These are phyloP conservation scores for Coemansia sp. DNA, from an alignment of 192 early-diverging fungal genomes.

Conservation along the genomic window DNA sequence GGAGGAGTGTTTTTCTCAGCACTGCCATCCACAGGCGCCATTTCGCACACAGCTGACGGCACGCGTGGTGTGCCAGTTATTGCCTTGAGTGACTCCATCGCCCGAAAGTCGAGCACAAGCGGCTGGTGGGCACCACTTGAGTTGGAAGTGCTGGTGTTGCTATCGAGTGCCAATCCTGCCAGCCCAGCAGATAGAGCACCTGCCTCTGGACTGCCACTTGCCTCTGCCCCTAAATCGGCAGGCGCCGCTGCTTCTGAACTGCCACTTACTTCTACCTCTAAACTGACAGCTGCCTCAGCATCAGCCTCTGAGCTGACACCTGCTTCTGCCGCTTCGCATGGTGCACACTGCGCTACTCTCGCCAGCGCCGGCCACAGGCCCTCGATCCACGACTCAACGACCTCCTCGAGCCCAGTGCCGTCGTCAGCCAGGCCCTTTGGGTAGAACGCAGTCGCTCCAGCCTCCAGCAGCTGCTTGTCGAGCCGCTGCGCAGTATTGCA, in stretches of 20 bases:
- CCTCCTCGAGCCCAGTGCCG: slow-evolving; percentile 88
- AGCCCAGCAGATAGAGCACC: neutral
- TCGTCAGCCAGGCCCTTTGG: slow-evolving; percentile 88
- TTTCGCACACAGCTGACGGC: slow-evolving; percentile 27
- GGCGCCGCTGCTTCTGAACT: too few relatives aligned
- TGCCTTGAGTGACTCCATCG: slow-evolving; percentile 35
- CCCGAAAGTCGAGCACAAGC: slow-evolving; percentile 43
- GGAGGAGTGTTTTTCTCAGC: neutral
- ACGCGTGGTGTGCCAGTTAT: slow-evolving; percentile 43
- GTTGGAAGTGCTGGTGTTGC: neutral
- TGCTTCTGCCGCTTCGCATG: neutral
- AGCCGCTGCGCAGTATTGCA: slow-evolving; percentile 83
- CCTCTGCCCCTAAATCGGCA: neutral
- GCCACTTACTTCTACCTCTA: too few relatives aligned
- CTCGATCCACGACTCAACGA: slow-evolving; percentile 92
- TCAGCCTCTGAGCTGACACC: neutral
- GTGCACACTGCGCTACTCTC: slow-evolving; percentile 28
- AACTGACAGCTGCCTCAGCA: neutral
- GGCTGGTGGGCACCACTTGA: slow-evolving; percentile 22
- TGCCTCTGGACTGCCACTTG: neutral
- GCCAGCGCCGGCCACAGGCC: slow-evolving; percentile 77
- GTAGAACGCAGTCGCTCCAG: slow-evolving; percentile 77
- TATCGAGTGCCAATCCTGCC: neutral
- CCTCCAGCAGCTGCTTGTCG: slow-evolving; percentile 75
- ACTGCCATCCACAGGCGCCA: neutral